These are phyloP conservation scores for Pseudogymnoascus sp. DNA, from an alignment of 2,329 filamentous ascomycete species.

Conservation along the genomic window DNA sequence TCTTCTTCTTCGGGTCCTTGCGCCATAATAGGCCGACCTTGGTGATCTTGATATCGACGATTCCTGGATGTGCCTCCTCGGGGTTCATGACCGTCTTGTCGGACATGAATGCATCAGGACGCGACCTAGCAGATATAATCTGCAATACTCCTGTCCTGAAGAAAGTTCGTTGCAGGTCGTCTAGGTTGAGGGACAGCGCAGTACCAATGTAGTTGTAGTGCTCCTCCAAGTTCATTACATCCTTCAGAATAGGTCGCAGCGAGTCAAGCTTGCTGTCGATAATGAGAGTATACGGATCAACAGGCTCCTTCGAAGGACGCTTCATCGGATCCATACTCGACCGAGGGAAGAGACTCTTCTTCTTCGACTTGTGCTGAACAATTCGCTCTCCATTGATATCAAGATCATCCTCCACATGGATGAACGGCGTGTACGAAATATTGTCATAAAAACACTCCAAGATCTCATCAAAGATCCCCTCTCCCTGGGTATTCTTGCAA, in stretches of 20 bases:
- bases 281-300: conserved; percentile 92
- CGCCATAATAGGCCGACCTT: conserved; percentile 94
- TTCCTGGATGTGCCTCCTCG: conserved; percentile 76
- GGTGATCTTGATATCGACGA: conserved; percentile 95
- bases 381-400: conserved; percentile 70
- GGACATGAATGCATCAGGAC: conserved; percentile 90
- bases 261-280: conserved; percentile 80
- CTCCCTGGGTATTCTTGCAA: conserved; percentile 84
- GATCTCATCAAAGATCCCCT: conserved; percentile 89
- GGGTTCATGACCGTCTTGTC: conserved; percentile 79
- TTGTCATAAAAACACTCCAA: conserved; percentile 98
- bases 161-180: conserved; percentile 78
- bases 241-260: conserved; percentile 75
- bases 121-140: conserved; percentile 86
- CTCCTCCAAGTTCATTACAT: conserved; percentile 88
- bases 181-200: conserved; percentile 65
- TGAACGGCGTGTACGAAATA: conserved; percentile 95
- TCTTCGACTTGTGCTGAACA: conserved; percentile 60
- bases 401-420: conserved; percentile 88
- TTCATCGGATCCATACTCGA: conserved; percentile 55
- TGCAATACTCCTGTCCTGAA: conserved; percentile 87
- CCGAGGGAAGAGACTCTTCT: conserved; percentile 54
- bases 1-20: conserved; percentile 89
- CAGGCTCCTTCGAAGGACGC: conserved; percentile 66
- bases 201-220: conserved; percentile 83